phyloP scores from a whole-genome alignment of 2,329 filamentous ascomycete species.

The Cladosporium colombiae region DNA sequence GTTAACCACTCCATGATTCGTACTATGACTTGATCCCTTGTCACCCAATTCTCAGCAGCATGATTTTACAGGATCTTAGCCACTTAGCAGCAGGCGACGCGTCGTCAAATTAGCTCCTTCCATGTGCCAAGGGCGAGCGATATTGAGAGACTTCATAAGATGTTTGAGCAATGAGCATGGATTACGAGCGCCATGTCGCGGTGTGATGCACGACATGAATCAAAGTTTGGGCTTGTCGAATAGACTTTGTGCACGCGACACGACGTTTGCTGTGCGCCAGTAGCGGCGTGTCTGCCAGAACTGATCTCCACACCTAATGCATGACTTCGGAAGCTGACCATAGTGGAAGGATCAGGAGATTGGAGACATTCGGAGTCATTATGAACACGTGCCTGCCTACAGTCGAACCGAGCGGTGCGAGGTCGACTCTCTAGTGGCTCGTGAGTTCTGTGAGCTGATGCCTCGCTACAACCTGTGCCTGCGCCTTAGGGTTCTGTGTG shows the following conservation, averaged over 20 bases:
- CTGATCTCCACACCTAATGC: background rate
- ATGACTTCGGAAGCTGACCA: background rate
- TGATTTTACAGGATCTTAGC: background rate
- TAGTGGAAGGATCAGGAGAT: background rate
- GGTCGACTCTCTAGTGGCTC: background rate
- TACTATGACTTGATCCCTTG: background rate
- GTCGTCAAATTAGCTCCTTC: background rate
- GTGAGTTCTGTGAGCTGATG: background rate
- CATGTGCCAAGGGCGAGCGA: background rate
- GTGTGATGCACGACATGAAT: background rate
- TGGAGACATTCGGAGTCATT: background rate
- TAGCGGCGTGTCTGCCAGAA: background rate
- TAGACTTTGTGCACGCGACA: slow-evolving; percentile 4
- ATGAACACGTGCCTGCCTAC: background rate
- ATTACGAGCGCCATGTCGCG: background rate
- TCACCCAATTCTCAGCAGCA: background rate
- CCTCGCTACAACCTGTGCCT: background rate
- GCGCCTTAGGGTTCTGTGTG: background rate
- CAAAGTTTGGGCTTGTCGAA: background rate
- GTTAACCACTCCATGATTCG: background rate
- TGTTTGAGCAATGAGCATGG: background rate
- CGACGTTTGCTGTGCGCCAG: slow-evolving; percentile 8
- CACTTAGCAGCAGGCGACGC: background rate
- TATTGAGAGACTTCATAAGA: background rate
- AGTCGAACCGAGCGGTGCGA: background rate